Evolutionary conservation across 2,329 filamentous ascomycete genomes (phyloP).

Genomic region (Penicillium janthinellum): DNA sequence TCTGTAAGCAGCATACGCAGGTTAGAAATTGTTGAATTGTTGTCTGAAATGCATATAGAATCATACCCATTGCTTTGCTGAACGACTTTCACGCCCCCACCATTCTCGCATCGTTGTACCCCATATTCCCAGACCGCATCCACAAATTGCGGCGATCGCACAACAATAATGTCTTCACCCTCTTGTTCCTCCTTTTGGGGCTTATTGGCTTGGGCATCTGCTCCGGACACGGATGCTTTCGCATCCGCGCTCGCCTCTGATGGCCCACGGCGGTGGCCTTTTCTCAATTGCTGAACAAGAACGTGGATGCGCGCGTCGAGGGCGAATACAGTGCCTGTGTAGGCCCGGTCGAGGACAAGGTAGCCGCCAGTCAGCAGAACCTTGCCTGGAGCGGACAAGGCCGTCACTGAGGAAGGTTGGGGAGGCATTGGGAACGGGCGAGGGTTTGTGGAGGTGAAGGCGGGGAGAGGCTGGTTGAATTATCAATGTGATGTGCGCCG

Average conservation of each 20-base stretch:
- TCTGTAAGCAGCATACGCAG: slow-evolving; percentile 36
- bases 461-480: slow-evolving; percentile 11
- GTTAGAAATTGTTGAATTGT: background rate
- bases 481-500: slow-evolving; percentile 3
- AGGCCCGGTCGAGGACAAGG: slow-evolving; percentile 83
- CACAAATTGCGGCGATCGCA: slow-evolving; percentile 87
- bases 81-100: slow-evolving; percentile 78
- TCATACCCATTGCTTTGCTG: slow-evolving; percentile 55
- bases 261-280: slow-evolving; percentile 26
- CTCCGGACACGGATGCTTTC: slow-evolving; percentile 7
- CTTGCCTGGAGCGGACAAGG: slow-evolving; percentile 91
- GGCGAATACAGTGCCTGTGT: slow-evolving; percentile 73
- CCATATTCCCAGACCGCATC: slow-evolving; percentile 87
- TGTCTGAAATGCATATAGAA: too few species aligned
- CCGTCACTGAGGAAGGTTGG: slow-evolving; percentile 41
- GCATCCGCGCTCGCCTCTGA: slow-evolving; percentile 21
- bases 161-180: slow-evolving; percentile 69
- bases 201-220: slow-evolving; percentile 12
- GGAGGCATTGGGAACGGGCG: slow-evolving; percentile 19
- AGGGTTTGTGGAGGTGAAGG: slow-evolving; percentile 15
- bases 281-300: slow-evolving; percentile 57
- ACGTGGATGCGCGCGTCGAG: slow-evolving; percentile 66
- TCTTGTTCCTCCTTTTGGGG: slow-evolving; percentile 56
- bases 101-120: slow-evolving; percentile 67
- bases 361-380: slow-evolving; percentile 94